Evolutionary conservation across 345 rosid species (phyloP), one percentile per base, ranked within the genome.

Genomic region (Euphorbia peplus): DNA sequence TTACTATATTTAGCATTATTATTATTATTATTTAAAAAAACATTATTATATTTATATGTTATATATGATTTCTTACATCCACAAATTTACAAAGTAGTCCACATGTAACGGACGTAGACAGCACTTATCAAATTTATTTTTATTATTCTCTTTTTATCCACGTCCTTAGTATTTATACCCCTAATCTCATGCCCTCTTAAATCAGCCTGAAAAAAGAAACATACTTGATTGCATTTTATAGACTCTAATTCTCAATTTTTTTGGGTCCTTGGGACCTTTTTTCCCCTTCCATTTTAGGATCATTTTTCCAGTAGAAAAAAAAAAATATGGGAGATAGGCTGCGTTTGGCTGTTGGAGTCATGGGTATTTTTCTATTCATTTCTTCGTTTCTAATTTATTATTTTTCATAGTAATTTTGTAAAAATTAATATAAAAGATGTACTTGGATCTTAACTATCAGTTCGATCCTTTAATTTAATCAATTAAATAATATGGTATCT

Each of bases 311-410:
- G 26, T 51, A 28, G 3, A 35, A 63, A 73, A 73, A 71, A 60
- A 50, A 58, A 68, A 78, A 73, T 51, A 87, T 91, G 88, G 83
- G 70, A 70, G 88, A 83, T 64, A 80, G 66, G 64, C 71, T 87
- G 73, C 91, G 85, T 68, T 72, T 91, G n/a, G 84, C 86, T 21
- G 42, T 86, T 56, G 97, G 96, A 68, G 63, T 86, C 64, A 78
- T 89, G 82, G 91, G 93, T 83, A 80, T 51, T 47, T 37, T 8
- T 25, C 68, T 12, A 25, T 32, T 32, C n/a, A n/a, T n/a, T n/a
- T n/a, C n/a, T 32, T 32, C 37, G 37, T 32, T 32, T n/a, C n/a
- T n/a, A n/a, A n/a, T n/a, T n/a, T n/a, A n/a, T n/a, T n/a, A n/a
- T n/a, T n/a, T n/a, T n/a, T n/a, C n/a, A n/a, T n/a, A n/a, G n/a